Evolutionary conservation across 2,329 filamentous ascomycete genomes (phyloP).

Genomic region (Neonectria faginata): DNA sequence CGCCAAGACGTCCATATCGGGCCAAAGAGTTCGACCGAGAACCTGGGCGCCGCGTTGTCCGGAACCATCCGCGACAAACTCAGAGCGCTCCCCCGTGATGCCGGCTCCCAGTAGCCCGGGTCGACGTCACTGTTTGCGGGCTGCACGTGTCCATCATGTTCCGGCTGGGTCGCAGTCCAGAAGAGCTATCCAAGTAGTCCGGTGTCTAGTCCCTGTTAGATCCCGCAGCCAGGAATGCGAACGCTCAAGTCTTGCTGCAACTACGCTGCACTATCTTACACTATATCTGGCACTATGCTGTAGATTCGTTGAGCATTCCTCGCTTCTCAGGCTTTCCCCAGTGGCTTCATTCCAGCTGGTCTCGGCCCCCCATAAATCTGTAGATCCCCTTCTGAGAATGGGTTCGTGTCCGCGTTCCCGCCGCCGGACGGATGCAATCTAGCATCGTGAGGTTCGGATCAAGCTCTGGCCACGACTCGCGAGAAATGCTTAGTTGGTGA

Average conservation of each 20-base stretch:
- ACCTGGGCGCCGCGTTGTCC: neutral
- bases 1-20: neutral
- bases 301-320: conserved; percentile 1
- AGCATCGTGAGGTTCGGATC: too few relatives aligned
- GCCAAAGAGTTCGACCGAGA: neutral
- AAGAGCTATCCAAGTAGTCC: neutral
- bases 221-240: neutral
- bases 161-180: neutral
- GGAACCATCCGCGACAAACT: neutral
- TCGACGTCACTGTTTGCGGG: neutral
- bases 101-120: neutral
- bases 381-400: neutral
- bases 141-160: neutral
- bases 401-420: neutral
- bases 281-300: neutral
- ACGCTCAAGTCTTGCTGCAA: neutral
- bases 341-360: neutral
- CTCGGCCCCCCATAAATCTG: neutral
- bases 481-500: neutral
- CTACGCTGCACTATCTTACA: neutral
- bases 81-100: neutral
- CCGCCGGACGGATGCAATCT: conserved; percentile 1
- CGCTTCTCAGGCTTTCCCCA: too few relatives aligned
- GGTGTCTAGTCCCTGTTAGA: neutral
- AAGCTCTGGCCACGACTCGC: neutral